Evolutionary conservation across 2,329 filamentous ascomycete genomes (phyloP), one percentile per base, ranked within the genome.

Genomic region (Epichloe typhina): DNA sequence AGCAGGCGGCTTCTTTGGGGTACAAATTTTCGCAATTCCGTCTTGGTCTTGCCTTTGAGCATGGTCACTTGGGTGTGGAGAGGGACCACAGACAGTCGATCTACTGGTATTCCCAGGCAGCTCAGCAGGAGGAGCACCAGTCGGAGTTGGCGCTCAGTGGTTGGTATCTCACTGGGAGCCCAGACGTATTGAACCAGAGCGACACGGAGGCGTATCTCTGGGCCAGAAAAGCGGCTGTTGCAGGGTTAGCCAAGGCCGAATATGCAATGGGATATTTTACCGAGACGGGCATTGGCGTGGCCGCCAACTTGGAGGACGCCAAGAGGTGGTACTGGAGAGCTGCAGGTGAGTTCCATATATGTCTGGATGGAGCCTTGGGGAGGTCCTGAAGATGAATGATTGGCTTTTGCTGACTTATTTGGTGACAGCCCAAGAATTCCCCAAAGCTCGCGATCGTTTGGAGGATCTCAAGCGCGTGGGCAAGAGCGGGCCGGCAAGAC

Each of bases 291-390:
- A 97, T 98, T 59, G 93, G 93, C 33, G 83, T 88, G 56, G 75
- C 84, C 15, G 82, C 86, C 8, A 94, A 91, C 64, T 61, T 96
- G 59, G 93, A 98, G 61, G 93, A 97, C 69, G 93, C 91, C 21
- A 96, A 95, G 75, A 80, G 89, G 59, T 98, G 93, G 93, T 98
- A 98, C 70, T 96, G 90, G 79, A 79, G 91, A 66, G 90, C 93
- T 68, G 93, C 93, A 64, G 86, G 91, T 96, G 75, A 38, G 42
- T 36, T 35, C 9, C 15, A 12, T 13, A 17, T 23, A 37, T 47
- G 12, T 19, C 11, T 11, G 26, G 26, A 31, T 31, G 26, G 8
- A 31, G 26, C 26, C 26, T 26, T 26, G 8, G 26, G 26, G 26
- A 26, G 26, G 26, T 3, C 26, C 26, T 12, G 12, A 42, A 31